These are phyloP conservation scores for Suillus subalutaceus DNA, from an alignment of 768 basidiomycete genomes.

Conservation along the genomic window DNA sequence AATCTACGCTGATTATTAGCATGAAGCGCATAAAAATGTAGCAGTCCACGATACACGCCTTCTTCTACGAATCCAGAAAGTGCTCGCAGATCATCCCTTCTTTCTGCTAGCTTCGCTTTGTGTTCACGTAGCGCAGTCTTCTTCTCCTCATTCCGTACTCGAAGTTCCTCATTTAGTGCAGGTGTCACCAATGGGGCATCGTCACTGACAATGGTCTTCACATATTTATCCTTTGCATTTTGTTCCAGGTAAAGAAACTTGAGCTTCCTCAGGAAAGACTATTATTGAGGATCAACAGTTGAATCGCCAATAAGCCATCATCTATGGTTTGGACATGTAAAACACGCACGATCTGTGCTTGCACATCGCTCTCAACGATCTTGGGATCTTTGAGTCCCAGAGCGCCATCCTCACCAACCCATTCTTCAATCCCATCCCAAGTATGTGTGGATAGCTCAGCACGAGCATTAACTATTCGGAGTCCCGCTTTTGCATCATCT, in stretches of 20 bases:
- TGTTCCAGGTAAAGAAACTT: conserved; percentile 92
- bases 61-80: conserved; percentile 71
- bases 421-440: conserved; percentile 34
- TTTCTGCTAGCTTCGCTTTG: conserved; percentile 64
- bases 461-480: conserved; percentile 28
- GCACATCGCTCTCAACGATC: conserved; percentile 59
- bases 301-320: not conserved
- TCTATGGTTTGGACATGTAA: not conserved
- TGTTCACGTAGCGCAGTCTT: conserved; percentile 67
- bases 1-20: conserved; percentile 48
- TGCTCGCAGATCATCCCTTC: conserved; percentile 61
- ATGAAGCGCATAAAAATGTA: conserved; percentile 1
- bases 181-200: conserved; percentile 81
- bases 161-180: conserved; percentile 74
- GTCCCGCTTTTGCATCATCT: conserved; percentile 21
- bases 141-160: conserved; percentile 63
- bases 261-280: conserved; percentile 78
- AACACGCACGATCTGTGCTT: conserved; percentile 58
- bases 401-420: conserved; percentile 25
- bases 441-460: conserved; percentile 26
- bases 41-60: conserved; percentile 41
- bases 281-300: conserved; percentile 6
- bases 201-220: conserved; percentile 84
- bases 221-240: conserved; percentile 87
- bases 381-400: conserved; percentile 50